Evolutionary conservation across 352 stramenopile genomes (phyloP), one percentile per base, ranked within the genome.

Genomic region (Phytophthora pisi): DNA sequence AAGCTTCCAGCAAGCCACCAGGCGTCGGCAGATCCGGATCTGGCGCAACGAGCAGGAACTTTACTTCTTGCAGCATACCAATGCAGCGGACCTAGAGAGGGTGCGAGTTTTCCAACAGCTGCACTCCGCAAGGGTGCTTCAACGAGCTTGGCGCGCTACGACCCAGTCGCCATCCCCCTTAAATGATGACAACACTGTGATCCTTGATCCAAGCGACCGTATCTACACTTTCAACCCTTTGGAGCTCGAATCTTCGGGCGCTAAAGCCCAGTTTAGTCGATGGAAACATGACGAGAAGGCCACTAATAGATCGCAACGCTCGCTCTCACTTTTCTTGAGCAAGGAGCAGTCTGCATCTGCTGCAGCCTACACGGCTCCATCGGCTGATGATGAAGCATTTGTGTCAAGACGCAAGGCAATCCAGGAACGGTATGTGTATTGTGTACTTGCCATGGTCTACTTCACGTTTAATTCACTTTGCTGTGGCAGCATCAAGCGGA

Each of bases 31-130:
- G 51, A 60, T 74, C 23, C 78, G 83, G 20, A 81, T 93, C 30
- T 86, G 74, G 78, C 74, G 73, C n/a, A 75, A 83, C 53, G 80
- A 91, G 58, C 80, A 91, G 43, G 74, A 89, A 24, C 75, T 92
- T 13, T 79, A 84, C 28, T 92, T 92, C 47, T 72, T 93, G 54
- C 77, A 86, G 40, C 69, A 81, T 49, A 91, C 79, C 24, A 86
- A 74, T 8, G 64, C 80, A 30, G 68, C 74, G 20, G 67, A 85
- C 38, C 66, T 88, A 8, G 77, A 89, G 28, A 54, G 43, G 23
- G 68, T 93, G 28, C 72, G 71, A 24, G 51, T 11, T 31, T 84
- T 91, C 26, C 83, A 86, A 69, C 67, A 74, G 45, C 62, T 74
- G 4, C 68, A 78, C 3, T 68, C 70, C 3, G 81, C 83, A 0